Evolutionary conservation across 148 eudicot species (phyloP).

Genomic region (Rhododendron henanense): DNA sequence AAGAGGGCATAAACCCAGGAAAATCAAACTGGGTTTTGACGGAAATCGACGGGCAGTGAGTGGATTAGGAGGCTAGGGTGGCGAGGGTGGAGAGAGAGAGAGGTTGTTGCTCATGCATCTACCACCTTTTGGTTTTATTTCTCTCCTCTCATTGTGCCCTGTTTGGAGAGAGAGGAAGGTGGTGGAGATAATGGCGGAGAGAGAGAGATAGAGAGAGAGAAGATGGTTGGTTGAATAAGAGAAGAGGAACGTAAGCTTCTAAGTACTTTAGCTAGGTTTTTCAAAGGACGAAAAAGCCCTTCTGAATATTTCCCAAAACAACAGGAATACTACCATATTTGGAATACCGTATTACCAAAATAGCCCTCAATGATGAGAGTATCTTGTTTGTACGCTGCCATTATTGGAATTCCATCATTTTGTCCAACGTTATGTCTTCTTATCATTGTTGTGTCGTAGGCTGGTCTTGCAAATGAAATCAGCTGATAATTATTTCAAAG

Average conservation of each 20-base stretch:
- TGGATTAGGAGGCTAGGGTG: constrained; percentile 28
- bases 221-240: constrained; percentile 8
- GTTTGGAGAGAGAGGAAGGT: constrained; percentile 14
- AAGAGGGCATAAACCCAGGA: constrained; percentile 26
- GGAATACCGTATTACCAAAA: not conserved
- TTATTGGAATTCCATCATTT: not conserved
- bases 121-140: constrained; percentile 48
- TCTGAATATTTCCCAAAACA: not conserved
- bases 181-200: constrained; percentile 6
- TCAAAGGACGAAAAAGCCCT: constrained; percentile 7
- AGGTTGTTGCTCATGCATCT: constrained; percentile 49
- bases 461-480: not conserved
- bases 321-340: not conserved
- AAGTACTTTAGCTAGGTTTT: constrained; percentile 13
- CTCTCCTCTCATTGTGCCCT: constrained; percentile 18
- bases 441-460: too few relatives aligned
- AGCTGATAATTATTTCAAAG: too few relatives aligned
- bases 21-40: constrained; percentile 3
- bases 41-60: constrained; percentile 7
- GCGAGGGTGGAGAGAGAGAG: constrained; percentile 19
- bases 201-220: not conserved
- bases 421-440: not conserved
- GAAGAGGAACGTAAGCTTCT: constrained; percentile 13
- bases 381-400: not conserved
- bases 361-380: not conserved